phyloP scores from a whole-genome alignment of 2,329 filamentous ascomycete genomes.

The Colletotrichum horii region DNA sequence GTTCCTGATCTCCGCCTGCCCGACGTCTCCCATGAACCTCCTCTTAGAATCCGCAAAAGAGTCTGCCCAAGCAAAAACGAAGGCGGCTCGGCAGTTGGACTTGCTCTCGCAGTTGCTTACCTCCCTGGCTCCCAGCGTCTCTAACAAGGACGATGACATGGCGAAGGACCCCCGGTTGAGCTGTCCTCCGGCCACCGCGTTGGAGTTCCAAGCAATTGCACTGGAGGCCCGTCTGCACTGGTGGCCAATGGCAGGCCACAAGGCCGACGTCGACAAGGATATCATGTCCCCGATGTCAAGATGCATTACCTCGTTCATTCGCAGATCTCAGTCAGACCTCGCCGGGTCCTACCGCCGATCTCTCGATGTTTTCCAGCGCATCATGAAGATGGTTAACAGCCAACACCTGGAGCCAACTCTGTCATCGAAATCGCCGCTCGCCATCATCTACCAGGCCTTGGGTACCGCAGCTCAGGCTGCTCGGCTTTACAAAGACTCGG shows the following conservation, averaged over 20 bases:
- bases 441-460: conserved; percentile 57
- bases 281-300: conserved; percentile 68
- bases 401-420: conserved; percentile 37
- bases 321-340: conserved; percentile 48
- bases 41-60: conserved; percentile 52
- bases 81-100: conserved; percentile 70
- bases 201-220: conserved; percentile 69
- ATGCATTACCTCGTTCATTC: conserved; percentile 65
- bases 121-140: conserved; percentile 70
- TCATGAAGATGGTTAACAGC: conserved; percentile 36
- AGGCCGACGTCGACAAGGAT: conserved; percentile 66
- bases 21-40: conserved; percentile 63
- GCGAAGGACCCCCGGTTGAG: conserved; percentile 60
- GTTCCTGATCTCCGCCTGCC: conserved; percentile 56
- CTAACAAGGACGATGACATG: conserved; percentile 63
- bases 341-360: conserved; percentile 44
- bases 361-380: conserved; percentile 35
- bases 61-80: conserved; percentile 53
- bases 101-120: conserved; percentile 69
- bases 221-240: conserved; percentile 66
- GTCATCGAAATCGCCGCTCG: conserved; percentile 48
- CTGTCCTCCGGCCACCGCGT: conserved; percentile 59
- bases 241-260: conserved; percentile 68
- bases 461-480: conserved; percentile 53
- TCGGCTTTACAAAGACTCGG: conserved; percentile 53